These are phyloP conservation scores for Rhizoclosmatium globosum DNA, from an alignment of 192 early-diverging fungal species.

Conservation along the genomic window DNA sequence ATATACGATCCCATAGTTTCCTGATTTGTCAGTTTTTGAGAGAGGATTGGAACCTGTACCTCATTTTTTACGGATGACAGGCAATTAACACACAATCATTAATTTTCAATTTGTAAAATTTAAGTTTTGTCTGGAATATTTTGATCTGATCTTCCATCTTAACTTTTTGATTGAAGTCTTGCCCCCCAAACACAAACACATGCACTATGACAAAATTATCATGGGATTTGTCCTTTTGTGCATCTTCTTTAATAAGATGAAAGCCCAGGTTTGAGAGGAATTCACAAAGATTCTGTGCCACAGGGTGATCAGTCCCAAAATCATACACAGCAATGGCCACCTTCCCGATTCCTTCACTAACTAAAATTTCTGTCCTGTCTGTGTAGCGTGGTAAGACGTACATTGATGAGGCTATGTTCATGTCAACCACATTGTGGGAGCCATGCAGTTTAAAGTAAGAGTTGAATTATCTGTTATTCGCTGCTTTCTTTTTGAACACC, in stretches of 20 bases:
- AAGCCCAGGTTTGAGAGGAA: neutral
- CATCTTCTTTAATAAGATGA: neutral
- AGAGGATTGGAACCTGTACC: neutral
- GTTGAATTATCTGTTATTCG: too few species aligned
- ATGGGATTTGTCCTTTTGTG: too few species aligned
- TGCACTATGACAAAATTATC: neutral
- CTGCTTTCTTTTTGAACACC: too few species aligned
- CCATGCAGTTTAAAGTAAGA: too few species aligned
- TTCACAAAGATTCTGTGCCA: neutral
- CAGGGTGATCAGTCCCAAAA: neutral
- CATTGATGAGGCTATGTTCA: too few species aligned
- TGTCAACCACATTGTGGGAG: too few species aligned
- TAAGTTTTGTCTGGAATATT: neutral
- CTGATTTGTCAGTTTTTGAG: too few species aligned
- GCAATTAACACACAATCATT: slow-evolving; percentile 13
- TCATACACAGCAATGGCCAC: slow-evolving; percentile 5
- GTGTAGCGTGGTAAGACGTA: too few species aligned
- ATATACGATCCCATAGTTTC: too few species aligned
- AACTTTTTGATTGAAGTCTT: neutral
- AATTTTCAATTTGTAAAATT: neutral
- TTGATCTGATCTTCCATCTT: neutral
- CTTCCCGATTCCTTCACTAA: too few species aligned
- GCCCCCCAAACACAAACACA: slow-evolving; percentile 18
- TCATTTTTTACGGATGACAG: neutral
- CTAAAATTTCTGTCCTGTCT: too few species aligned